phyloP scores from a whole-genome alignment of 2,329 filamentous ascomycete genomes.

The Monosporascus sp. region DNA sequence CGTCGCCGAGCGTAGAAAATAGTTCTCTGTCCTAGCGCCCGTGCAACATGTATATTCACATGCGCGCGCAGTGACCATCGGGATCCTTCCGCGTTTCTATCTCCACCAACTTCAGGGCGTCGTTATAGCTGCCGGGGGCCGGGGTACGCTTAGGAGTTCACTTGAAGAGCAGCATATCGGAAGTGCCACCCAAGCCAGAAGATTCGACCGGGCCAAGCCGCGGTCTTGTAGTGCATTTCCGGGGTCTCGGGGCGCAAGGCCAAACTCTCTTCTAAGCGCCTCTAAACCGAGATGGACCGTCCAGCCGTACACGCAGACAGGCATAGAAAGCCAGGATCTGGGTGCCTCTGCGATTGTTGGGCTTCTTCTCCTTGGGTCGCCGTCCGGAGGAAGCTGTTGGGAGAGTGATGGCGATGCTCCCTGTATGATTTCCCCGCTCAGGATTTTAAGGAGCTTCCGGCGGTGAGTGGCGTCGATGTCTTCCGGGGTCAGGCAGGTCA shows the following conservation, averaged over 20 bases:
- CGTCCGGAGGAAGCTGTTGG: slow-evolving; percentile 13
- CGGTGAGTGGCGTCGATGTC: slow-evolving; percentile 48
- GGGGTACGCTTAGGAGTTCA: slow-evolving; percentile 45
- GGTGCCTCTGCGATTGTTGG: slow-evolving; percentile 14
- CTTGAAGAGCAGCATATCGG: slow-evolving; percentile 48
- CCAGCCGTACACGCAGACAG: slow-evolving; percentile 46
- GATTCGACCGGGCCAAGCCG: slow-evolving; percentile 47
- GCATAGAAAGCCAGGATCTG: slow-evolving; percentile 44
- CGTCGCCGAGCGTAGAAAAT: slow-evolving; percentile 43
- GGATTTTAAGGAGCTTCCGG: slow-evolving; percentile 21
- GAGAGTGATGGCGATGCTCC: slow-evolving; percentile 7
- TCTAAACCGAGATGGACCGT: slow-evolving; percentile 38
- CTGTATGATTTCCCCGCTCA: slow-evolving; percentile 25
- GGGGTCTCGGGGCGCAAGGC: slow-evolving; percentile 42
- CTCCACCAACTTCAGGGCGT: slow-evolving; percentile 38
- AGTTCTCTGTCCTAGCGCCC: slow-evolving; percentile 42
- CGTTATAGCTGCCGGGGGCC: slow-evolving; percentile 38
- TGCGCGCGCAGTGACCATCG: slow-evolving; percentile 50
- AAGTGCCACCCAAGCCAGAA: slow-evolving; percentile 34
- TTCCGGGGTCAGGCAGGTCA: slow-evolving; percentile 29
- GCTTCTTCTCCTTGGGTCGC: neutral
- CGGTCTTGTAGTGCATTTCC: slow-evolving; percentile 49
- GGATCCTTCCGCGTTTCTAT: slow-evolving; percentile 39
- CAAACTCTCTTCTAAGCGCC: slow-evolving; percentile 28
- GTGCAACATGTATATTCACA: slow-evolving; percentile 47